Conservation (phyloP, 2,329 filamentous ascomycete genomes). For the Colletotrichum filicis region DNA sequence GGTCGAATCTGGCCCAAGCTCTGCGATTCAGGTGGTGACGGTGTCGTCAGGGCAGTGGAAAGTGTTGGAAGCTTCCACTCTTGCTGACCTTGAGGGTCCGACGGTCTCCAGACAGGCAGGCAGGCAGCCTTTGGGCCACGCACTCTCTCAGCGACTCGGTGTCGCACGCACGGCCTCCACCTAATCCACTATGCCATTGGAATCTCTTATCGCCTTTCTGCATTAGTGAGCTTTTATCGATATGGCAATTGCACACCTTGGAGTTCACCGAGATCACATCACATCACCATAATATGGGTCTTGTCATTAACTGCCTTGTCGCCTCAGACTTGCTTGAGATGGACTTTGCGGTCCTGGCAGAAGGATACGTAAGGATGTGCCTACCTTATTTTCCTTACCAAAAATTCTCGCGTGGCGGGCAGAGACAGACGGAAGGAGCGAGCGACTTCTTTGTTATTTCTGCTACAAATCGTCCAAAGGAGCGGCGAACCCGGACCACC, state of each 20-base stretch:
- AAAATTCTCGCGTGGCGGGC: neutral
- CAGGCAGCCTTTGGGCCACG: slow-evolving; percentile 32
- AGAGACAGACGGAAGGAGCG: slow-evolving; percentile 19
- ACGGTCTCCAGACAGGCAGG: slow-evolving; percentile 10
- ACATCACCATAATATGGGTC: neutral
- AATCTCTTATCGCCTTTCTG: slow-evolving; percentile 25
- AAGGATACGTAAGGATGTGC: neutral
- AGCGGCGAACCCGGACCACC: slow-evolving; percentile 22
- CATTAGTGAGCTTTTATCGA: slow-evolving; percentile 32
- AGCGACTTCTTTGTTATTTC: slow-evolving; percentile 23
- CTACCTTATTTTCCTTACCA: neutral
- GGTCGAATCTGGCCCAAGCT: slow-evolving; percentile 32
- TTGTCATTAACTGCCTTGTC: neutral
- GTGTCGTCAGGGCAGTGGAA: slow-evolving; percentile 31
- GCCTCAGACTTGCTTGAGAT: neutral
- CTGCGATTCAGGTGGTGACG: slow-evolving; percentile 27
- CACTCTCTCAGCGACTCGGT: slow-evolving; percentile 18
- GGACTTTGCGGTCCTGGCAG: neutral
- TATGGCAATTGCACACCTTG: slow-evolving; percentile 21
- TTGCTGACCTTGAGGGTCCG: slow-evolving; percentile 32
- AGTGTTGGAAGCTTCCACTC: slow-evolving; percentile 38
- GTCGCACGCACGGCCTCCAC: slow-evolving; percentile 22
- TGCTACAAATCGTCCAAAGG: slow-evolving; percentile 18
- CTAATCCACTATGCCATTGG: neutral
- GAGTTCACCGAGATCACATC: slow-evolving; percentile 11